Evolutionary conservation across 2,329 filamentous ascomycete genomes (phyloP), one percentile per base, ranked within the genome.

Genomic region (Trichophyton benhamiae): DNA sequence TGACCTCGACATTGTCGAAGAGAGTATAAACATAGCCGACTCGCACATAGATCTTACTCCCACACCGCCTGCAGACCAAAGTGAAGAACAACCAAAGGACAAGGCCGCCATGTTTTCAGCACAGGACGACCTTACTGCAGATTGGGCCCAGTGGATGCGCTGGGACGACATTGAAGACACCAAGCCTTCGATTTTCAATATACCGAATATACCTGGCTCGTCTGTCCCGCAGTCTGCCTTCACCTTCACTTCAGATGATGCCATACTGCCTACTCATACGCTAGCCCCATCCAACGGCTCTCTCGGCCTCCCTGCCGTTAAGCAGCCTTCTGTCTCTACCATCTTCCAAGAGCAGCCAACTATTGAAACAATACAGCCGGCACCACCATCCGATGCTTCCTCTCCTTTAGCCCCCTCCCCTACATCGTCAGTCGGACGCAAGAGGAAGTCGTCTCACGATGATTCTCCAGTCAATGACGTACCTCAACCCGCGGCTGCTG

Each of bases 131-230:
- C 58, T 67, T 8, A 70, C 65, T n/a, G 71, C 74, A 62, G 75
- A 77, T 60, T 77, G 75, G 75, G 74, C 72, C 11, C 73, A 77
- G 64, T 77, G 75, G 75, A 77, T 77, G 75, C 68, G 72, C 67
- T 77, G 75, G 75, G 75, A 77, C 64, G 75, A 75, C 15, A 67
- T 72, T 27, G 68, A 69, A 25, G 69, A 71, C 46, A 61, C 67
- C 1, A 70, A 73, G 25, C 61, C 66, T 41, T 68, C 69, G n/a
- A 69, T 69, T 58, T 64, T 36, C 30, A 36, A 36, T 27, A 33
- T 36, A 5, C 27, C 52, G 15, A 55, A n/a, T 15, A 36, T 55
- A 9, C 27, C 52, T 36, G 52, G 27, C 9, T n/a, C 25, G 6
- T 6, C 52, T 8, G 4, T 36, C 27, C 52, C 52, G 15, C 27